Percentiles rank a stretch among this genome's conserved stretches.
phyloP scores from a whole-genome alignment of 2,329 filamentous ascomycete species.

The Aschersonia sp. region DNA sequence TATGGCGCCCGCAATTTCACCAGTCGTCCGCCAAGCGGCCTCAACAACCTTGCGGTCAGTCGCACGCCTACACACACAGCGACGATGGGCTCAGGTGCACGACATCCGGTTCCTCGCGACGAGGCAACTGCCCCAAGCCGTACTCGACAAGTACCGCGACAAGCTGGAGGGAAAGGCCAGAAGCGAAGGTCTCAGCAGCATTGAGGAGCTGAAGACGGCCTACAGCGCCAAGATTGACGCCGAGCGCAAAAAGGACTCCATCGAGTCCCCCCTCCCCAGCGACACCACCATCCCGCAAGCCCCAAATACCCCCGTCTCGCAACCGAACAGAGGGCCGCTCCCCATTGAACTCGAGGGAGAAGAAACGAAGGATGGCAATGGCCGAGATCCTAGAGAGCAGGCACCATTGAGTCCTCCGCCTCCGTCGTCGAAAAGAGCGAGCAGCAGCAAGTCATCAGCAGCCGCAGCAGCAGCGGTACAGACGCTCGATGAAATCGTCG shows the following conservation, averaged over 20 bases:
- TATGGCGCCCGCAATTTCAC: constrained; percentile 15
- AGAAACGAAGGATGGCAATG: not conserved
- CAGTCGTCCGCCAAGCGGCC: constrained; percentile 32
- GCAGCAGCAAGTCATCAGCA: not conserved
- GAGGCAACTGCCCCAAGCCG: constrained; percentile 48
- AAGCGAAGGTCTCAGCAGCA: constrained; percentile 52
- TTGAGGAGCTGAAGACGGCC: constrained; percentile 63
- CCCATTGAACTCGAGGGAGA: constrained; percentile 7
- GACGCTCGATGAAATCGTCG: constrained; percentile 43
- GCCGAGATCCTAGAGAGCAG: too few relatives aligned
- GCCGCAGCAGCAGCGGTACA: constrained; percentile 23
- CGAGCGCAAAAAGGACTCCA: constrained; percentile 53
- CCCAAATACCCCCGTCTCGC: constrained; percentile 19
- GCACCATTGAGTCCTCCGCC: constrained; percentile 10
- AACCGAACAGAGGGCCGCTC: constrained; percentile 17
- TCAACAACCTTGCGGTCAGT: constrained; percentile 16
- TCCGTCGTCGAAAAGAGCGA: not conserved
- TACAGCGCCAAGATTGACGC: constrained; percentile 74
- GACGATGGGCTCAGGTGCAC: constrained; percentile 82
- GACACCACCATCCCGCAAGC: constrained; percentile 20
- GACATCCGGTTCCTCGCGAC: constrained; percentile 83
- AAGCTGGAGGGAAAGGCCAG: constrained; percentile 76
- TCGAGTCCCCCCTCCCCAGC: constrained; percentile 19
- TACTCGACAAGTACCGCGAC: constrained; percentile 73
- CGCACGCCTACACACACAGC: constrained; percentile 36